Conservation (phyloP, 2,329 filamentous ascomycete species). For the Talaromyces funiculosus region DNA sequence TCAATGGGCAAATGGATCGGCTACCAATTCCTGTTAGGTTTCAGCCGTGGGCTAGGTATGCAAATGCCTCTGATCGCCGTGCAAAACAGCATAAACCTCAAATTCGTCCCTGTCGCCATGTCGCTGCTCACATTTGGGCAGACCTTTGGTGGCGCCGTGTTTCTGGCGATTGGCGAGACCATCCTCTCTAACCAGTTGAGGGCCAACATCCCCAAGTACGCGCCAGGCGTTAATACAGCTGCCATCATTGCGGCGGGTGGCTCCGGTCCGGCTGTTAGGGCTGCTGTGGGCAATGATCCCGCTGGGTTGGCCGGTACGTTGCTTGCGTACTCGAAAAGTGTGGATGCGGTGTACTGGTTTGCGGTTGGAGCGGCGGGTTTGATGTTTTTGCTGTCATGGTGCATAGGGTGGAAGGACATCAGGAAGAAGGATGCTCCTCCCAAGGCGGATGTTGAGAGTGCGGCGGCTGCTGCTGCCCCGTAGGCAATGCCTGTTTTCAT, state of each 20-base stretch:
- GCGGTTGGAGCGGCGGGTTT: not conserved
- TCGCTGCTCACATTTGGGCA: conserved; percentile 33
- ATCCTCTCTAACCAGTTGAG: conserved; percentile 33
- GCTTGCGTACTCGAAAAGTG: conserved; percentile 11
- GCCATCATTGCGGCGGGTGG: conserved; percentile 32
- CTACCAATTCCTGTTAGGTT: conserved; percentile 21
- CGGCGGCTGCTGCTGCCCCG: not conserved
- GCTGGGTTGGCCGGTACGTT: not conserved
- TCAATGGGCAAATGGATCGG: conserved; percentile 20
- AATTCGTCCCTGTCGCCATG: conserved; percentile 31
- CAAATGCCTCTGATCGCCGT: conserved; percentile 32
- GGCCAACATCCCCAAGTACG: conserved; percentile 22
- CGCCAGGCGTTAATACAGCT: conserved; percentile 25
- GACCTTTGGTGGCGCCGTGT: conserved; percentile 34
- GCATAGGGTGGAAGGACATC: conserved; percentile 16
- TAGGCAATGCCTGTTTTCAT: not conserved
- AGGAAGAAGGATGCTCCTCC: conserved; percentile 11
- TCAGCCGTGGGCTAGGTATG: conserved; percentile 19
- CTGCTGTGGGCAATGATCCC: conserved; percentile 3
- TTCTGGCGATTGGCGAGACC: conserved; percentile 34
- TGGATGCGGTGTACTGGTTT: conserved; percentile 12
- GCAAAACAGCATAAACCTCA: conserved; percentile 28
- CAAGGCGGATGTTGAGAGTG: not conserved
- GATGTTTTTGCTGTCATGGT: not conserved
- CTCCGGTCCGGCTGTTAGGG: conserved; percentile 37